These are phyloP conservation scores for Nyctanthes arbortristis DNA, from an alignment of 257 asterid species.

Conservation along the genomic window DNA sequence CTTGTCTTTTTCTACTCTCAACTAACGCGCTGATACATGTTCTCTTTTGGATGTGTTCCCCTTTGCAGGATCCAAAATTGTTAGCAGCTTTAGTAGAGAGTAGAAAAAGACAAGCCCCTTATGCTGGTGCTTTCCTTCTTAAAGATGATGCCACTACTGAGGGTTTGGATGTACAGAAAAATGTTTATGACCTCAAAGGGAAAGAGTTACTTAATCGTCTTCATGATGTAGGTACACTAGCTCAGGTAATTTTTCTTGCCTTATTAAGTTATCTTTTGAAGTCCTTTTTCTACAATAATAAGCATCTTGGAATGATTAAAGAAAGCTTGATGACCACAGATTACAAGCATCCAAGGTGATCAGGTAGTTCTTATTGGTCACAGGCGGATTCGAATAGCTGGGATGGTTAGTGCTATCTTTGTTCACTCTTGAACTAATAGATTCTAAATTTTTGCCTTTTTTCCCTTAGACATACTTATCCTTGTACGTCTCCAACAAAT, in stretches of 20 bases:
- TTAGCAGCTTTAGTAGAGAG: conserved; percentile 89
- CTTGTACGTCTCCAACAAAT: neutral
- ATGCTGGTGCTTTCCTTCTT: conserved; percentile 94
- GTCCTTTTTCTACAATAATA: conserved; percentile 17
- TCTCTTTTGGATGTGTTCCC: conserved; percentile 13
- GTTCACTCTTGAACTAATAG: neutral
- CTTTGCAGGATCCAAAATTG: conserved; percentile 86
- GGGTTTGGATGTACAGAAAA: conserved; percentile 73
- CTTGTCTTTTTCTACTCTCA: too few species aligned
- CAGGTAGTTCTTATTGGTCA: conserved; percentile 95
- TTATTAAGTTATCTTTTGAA: conserved; percentile 23
- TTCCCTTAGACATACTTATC: neutral
- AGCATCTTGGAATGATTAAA: conserved; percentile 32
- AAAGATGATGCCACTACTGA: conserved; percentile 83
- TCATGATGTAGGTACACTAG: conserved; percentile 94
- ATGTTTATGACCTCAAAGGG: conserved; percentile 75
- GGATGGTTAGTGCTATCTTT: conserved; percentile 64
- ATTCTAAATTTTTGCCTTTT: neutral
- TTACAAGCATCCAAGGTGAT: conserved; percentile 90
- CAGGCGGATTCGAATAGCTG: conserved; percentile 87
- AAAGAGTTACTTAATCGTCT: conserved; percentile 80
- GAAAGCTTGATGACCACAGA: conserved; percentile 53
- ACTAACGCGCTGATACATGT: too few species aligned
- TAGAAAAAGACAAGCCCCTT: conserved; percentile 95
- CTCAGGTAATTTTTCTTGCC: conserved; percentile 63